These are phyloP conservation scores for Boletus edulis DNA, from an alignment of 768 basidiomycete genomes.

Conservation along the genomic window DNA sequence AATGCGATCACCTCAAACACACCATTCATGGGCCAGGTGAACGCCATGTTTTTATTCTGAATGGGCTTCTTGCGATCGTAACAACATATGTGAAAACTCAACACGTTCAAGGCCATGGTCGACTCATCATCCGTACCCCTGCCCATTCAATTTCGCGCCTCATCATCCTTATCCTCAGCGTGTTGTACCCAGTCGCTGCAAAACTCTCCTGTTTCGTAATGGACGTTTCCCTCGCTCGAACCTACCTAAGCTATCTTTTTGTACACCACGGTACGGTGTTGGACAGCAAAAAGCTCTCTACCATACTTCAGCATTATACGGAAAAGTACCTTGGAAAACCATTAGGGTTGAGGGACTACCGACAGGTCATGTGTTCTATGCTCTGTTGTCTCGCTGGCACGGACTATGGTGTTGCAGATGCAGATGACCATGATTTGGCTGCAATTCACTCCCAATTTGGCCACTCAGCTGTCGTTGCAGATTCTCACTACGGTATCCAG, in stretches of 20 bases:
- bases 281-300: not conserved
- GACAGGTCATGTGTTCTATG: not conserved
- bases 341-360: not conserved
- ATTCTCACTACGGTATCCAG: slow-evolving; percentile 2
- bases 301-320: not conserved
- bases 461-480: not conserved
- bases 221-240: not conserved
- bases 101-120: slow-evolving; percentile 3
- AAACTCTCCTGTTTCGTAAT: not conserved
- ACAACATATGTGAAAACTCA: slow-evolving; percentile 16
- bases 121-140: slow-evolving; percentile 7
- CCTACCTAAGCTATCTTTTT: not conserved
- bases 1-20: slow-evolving; percentile 13
- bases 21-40: not conserved
- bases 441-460: not conserved
- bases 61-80: slow-evolving; percentile 8
- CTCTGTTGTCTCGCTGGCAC: not conserved
- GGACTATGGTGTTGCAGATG: not conserved
- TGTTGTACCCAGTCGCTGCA: not conserved
- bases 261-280: not conserved
- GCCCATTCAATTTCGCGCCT: slow-evolving; percentile 1
- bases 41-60: slow-evolving; percentile 13
- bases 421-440: not conserved
- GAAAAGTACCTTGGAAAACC: not conserved
- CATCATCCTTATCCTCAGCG: not conserved